A percentile compares a stretch with the other conserved stretches of the same genome.
Conservation (phyloP, 176 grass and related monocot genomes). For the Triticum turgidum region DNA sequence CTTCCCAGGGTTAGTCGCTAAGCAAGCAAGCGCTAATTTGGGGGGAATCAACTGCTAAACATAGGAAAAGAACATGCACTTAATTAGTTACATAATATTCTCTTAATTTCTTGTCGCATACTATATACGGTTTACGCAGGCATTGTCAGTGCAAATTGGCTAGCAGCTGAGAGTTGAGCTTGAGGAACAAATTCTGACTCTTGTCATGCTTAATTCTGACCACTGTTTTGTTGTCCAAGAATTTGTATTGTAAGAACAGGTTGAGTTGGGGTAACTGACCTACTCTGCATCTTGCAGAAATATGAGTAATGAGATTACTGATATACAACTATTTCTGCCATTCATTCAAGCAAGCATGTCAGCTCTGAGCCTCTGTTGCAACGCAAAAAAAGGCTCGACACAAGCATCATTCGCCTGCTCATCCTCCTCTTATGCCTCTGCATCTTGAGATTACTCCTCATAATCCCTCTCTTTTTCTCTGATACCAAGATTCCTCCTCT, state of each 20-base stretch:
- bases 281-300: neutral
- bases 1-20: neutral
- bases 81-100: neutral
- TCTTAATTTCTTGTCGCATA: neutral
- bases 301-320: too few species aligned
- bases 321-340: neutral
- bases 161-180: neutral
- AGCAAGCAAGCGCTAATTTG: neutral
- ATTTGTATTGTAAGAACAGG: neutral
- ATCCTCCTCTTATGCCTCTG: neutral
- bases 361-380: neutral
- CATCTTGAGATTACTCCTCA: constrained; percentile 6
- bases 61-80: neutral
- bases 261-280: neutral
- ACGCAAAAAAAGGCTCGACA: constrained; percentile 21
- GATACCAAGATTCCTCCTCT: constrained; percentile 7
- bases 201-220: neutral
- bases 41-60: neutral
- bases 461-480: neutral
- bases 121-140: too few species aligned
- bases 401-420: constrained; percentile 41
- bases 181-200: neutral
- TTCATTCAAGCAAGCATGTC: neutral
- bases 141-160: too few species aligned
- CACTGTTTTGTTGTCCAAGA: neutral